Evolutionary conservation across 768 basidiomycete species (phyloP).

Genomic region (Suillus ampliporus): DNA sequence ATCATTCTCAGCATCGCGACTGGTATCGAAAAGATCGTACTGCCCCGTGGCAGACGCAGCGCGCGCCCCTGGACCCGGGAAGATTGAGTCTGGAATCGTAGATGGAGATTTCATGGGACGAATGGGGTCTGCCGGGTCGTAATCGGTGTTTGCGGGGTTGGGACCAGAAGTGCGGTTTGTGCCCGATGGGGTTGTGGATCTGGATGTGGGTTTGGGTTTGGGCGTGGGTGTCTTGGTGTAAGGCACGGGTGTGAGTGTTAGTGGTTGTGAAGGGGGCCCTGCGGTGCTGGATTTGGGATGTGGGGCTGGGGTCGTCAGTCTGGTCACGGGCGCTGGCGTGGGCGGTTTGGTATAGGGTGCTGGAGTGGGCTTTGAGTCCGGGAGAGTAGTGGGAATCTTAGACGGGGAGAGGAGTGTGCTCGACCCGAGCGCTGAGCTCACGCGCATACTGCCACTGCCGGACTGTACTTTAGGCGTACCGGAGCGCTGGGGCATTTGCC

Average conservation of each 20-base stretch:
- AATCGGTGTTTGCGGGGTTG: neutral
- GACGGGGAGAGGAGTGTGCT: too few relatives aligned
- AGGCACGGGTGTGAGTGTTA: neutral
- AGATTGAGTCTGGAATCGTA: neutral
- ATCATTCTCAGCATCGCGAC: neutral
- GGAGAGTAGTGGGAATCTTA: neutral
- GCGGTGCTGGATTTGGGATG: neutral
- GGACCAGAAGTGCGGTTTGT: constrained; percentile 14
- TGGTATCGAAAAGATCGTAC: constrained; percentile 16
- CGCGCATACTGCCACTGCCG: neutral
- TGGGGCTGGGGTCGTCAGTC: neutral
- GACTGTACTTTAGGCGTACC: neutral
- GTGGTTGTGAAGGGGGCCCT: neutral
- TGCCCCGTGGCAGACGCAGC: constrained; percentile 7
- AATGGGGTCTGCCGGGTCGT: constrained; percentile 2
- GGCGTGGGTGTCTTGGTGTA: neutral
- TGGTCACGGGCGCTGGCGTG: neutral
- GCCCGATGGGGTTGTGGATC: neutral
- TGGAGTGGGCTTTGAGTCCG: too few relatives aligned
- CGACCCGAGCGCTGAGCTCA: neutral
- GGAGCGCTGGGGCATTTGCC: neutral
- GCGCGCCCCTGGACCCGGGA: neutral
- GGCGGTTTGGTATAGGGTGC: neutral
- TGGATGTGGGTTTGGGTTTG: neutral
- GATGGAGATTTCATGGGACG: constrained; percentile 7